Conservation (phyloP, 2,329 filamentous ascomycete genomes). For the Aspergillus sp. region DNA sequence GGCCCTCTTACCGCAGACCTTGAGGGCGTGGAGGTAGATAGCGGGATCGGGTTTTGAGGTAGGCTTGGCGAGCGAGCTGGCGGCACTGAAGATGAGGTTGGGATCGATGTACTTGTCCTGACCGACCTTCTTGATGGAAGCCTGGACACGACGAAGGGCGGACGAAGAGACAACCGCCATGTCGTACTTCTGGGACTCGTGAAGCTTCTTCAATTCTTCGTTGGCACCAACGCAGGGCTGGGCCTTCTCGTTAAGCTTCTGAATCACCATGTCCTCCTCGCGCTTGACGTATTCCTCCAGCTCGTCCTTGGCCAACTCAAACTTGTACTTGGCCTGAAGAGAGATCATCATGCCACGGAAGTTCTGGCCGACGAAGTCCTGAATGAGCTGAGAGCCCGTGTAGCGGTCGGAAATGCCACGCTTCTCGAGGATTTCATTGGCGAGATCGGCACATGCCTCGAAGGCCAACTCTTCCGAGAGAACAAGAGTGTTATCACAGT, state of each 20-base stretch:
- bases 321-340: slow-evolving; percentile 67
- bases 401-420: slow-evolving; percentile 60
- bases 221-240: slow-evolving; percentile 62
- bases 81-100: slow-evolving; percentile 71
- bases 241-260: slow-evolving; percentile 62
- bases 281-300: slow-evolving; percentile 63
- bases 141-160: slow-evolving; percentile 67
- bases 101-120: slow-evolving; percentile 73
- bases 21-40: slow-evolving; percentile 71
- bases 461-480: slow-evolving; percentile 86
- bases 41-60: slow-evolving; percentile 86
- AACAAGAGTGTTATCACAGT: slow-evolving; percentile 82
- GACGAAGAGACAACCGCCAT: slow-evolving; percentile 76
- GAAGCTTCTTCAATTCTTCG: slow-evolving; percentile 58
- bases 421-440: slow-evolving; percentile 72
- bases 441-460: slow-evolving; percentile 79
- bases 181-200: slow-evolving; percentile 54
- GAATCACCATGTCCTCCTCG: slow-evolving; percentile 77
- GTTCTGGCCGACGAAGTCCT: slow-evolving; percentile 86
- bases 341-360: slow-evolving; percentile 83
- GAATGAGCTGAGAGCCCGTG: slow-evolving; percentile 68
- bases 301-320: slow-evolving; percentile 60
- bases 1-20: slow-evolving; percentile 62
- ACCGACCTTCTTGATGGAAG: slow-evolving; percentile 68
- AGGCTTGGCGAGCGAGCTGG: slow-evolving; percentile 67